These are phyloP conservation scores for Trichoderma brevicompactum DNA, from an alignment of 2,329 filamentous ascomycete genomes.

Conservation along the genomic window DNA sequence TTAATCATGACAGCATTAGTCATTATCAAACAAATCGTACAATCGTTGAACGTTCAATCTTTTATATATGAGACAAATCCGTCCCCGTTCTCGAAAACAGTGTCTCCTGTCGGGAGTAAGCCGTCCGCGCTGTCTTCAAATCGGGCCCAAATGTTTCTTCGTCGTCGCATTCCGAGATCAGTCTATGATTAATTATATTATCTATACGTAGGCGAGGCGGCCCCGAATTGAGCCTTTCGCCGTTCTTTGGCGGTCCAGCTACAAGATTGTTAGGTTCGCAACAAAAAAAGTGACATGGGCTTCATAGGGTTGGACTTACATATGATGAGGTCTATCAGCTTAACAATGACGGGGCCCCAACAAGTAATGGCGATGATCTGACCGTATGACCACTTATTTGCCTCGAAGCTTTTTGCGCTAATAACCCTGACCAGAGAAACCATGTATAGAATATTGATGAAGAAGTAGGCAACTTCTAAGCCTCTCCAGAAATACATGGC, in stretches of 20 bases:
- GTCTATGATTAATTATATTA: conserved; percentile 45
- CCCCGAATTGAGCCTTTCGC: conserved; percentile 43
- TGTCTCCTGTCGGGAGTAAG: conserved; percentile 13
- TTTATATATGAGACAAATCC: conserved; percentile 1
- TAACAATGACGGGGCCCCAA: conserved; percentile 48
- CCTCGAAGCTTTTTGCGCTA: conserved; percentile 43
- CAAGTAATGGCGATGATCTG: conserved; percentile 48
- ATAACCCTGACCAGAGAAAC: conserved; percentile 45
- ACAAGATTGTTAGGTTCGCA: conserved; percentile 32
- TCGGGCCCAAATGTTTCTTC: conserved; percentile 1
- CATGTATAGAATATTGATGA: conserved; percentile 47
- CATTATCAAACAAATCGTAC: conserved; percentile 17
- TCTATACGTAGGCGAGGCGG: conserved; percentile 46
- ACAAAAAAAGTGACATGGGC: too few relatives aligned
- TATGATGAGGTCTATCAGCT: conserved; percentile 45
- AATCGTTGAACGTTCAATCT: background rate
- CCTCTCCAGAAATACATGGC: conserved; percentile 43
- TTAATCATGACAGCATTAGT: conserved; percentile 26
- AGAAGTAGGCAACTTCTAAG: conserved; percentile 43
- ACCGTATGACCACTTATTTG: conserved; percentile 44
- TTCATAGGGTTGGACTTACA: conserved; percentile 36
- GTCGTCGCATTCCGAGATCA: conserved; percentile 24
- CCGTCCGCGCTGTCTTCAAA: background rate
- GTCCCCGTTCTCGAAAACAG: conserved; percentile 19
- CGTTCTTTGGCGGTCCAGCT: conserved; percentile 47